Base-by-base conservation (phyloP, 768 basidiomycete species). In the Tricholoma flavovirens region DNA sequence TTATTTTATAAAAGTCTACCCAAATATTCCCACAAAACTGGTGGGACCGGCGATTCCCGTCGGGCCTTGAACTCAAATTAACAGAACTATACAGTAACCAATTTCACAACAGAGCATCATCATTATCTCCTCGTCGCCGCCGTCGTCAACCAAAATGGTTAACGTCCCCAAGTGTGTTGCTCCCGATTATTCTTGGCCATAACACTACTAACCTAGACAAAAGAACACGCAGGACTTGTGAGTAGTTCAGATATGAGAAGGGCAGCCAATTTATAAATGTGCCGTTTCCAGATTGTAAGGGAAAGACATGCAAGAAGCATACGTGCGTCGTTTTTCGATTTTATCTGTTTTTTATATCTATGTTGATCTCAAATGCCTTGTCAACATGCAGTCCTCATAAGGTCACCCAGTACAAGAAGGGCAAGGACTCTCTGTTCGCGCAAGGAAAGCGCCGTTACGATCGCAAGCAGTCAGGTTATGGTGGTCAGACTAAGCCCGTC, bases 401-500 rank as follows among this genome's bases (percentile, higher is more conserved):
- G 77, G 96, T 99, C 68, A 98, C 96, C 57, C 96, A 99, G 74
- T 99, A 98, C 85, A 99, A 99, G 88, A 97, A 93, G 84, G 97
- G 97, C 72, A 98, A 99, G 79, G 96, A 93, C 72, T 98, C 97
- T 58, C 77, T 95, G 60, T 90, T 91, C 72, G 97, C 92, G 52
- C 96, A 99, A 79, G 97, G 97, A 79, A 98, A 99, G 87, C 90
- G 97, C 69, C 93, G 97, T 80, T 98, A 99, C 79, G 97, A 98
- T 81, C 88, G 96, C 69, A 96, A 97, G 84, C 94, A 91, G 75
- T 88, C 88, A 62, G 91, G 96, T 77, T 98, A 98, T 79, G 96
- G 96, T 89, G 96, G 96, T 78, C 96, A 99, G 83, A 99, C 96
- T 58, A 99, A 99, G 81, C 96, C 96, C 59, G 95, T 99, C 77